Evolutionary conservation across 176 grass and related monocot species (phyloP).

Genomic region (Avena atlantica): DNA sequence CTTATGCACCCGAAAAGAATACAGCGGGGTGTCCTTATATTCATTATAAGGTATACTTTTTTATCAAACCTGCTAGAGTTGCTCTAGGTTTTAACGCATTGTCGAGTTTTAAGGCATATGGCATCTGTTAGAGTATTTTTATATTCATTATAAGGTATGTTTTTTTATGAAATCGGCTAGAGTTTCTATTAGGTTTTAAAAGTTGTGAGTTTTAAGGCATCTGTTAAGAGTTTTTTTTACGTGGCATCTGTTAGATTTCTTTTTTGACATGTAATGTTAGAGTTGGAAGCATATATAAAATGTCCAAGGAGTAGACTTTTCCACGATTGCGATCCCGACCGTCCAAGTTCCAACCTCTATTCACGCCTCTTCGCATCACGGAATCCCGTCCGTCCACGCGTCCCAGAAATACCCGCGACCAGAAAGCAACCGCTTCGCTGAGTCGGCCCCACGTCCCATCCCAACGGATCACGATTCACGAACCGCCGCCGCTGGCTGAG

Average conservation of each 20-base stretch:
- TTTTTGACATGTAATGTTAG: neutral
- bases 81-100: too few relatives aligned
- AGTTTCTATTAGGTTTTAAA: too few relatives aligned
- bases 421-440: neutral
- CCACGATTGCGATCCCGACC: neutral
- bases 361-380: neutral
- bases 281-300: neutral
- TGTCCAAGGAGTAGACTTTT: neutral
- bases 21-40: too few relatives aligned
- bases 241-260: too few relatives aligned
- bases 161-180: too few relatives aligned
- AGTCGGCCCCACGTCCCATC: neutral
- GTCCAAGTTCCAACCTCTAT: neutral
- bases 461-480: neutral
- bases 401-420: neutral
- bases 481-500: neutral
- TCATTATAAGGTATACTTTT: too few relatives aligned
- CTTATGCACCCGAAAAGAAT: too few relatives aligned
- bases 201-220: too few relatives aligned
- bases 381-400: slow-evolving; percentile 24
- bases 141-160: too few relatives aligned
- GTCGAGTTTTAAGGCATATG: too few relatives aligned
- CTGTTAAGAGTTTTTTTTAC: neutral
- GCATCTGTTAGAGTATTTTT: too few relatives aligned
- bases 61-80: too few relatives aligned